A percentile compares a stretch with the other conserved stretches of the same genome.
Evolutionary conservation across 2,329 filamentous ascomycete genomes (phyloP).

Genomic region (Sporothrix sp.): DNA sequence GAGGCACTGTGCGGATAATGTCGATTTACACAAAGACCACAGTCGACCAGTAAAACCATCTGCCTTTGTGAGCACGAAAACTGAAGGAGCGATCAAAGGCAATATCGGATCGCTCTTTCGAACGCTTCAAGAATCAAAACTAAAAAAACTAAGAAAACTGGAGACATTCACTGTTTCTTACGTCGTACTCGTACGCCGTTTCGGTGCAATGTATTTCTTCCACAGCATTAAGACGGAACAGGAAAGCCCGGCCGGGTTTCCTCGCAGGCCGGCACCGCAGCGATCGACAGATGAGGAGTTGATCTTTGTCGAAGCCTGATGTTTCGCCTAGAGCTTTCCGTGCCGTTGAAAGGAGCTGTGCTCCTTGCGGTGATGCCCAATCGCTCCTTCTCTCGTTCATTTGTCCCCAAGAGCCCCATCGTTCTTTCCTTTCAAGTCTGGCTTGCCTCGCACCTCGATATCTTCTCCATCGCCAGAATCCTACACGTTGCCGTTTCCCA

Average conservation of each 20-base stretch:
- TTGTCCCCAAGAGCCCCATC: too few species aligned
- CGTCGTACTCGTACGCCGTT: neutral
- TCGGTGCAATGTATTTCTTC: neutral
- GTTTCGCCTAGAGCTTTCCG: neutral
- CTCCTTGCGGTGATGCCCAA: neutral
- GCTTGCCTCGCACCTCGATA: neutral
- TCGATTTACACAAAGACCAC: neutral
- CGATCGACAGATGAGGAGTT: slow-evolving; percentile 7
- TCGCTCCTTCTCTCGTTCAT: slow-evolving; percentile 6
- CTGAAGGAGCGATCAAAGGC: neutral
- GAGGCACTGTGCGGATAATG: neutral
- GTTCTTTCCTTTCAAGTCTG: too few species aligned
- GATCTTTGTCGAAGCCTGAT: neutral
- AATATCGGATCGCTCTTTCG: neutral
- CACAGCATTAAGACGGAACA: slow-evolving; percentile 3
- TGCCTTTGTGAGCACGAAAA: neutral
- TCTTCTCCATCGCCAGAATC: too few species aligned
- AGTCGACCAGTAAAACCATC: neutral
- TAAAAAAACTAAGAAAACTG: slow-evolving; percentile 3
- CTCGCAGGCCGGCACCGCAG: neutral
- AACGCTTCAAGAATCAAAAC: too few species aligned
- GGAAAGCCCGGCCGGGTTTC: slow-evolving; percentile 6
- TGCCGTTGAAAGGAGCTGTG: neutral
- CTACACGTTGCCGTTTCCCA: too few species aligned
- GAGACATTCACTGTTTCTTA: neutral